A percentile compares a stretch with the other conserved stretches of the same genome.
phyloP scores from a whole-genome alignment of 2,329 filamentous ascomycete genomes.

The Alternaria incomplexa region DNA sequence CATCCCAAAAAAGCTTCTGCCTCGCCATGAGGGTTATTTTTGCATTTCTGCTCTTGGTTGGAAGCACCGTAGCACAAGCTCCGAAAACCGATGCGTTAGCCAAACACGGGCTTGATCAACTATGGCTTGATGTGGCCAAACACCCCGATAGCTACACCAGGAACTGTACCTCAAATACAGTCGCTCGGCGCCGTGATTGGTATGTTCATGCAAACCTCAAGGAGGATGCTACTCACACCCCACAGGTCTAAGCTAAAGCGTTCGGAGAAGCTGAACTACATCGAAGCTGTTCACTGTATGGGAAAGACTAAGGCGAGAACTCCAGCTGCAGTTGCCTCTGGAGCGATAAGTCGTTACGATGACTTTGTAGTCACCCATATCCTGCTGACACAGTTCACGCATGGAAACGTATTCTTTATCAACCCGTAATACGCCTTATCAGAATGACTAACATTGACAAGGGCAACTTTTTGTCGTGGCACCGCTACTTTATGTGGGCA shows the following conservation, averaged over 20 bases:
- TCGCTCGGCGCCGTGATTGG: background rate
- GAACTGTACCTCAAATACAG: background rate
- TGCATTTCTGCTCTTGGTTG: background rate
- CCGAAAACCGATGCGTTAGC: background rate
- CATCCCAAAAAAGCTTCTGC: background rate
- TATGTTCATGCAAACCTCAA: background rate
- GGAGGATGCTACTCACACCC: background rate
- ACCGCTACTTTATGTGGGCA: slow-evolving; percentile 50
- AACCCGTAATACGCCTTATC: background rate
- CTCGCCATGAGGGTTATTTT: background rate
- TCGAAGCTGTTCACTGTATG: slow-evolving; percentile 41
- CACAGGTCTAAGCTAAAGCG: background rate
- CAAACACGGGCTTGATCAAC: background rate
- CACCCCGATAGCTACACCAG: background rate
- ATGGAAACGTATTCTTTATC: slow-evolving; percentile 29
- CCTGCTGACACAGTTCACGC: slow-evolving; percentile 35
- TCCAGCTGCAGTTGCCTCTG: slow-evolving; percentile 28
- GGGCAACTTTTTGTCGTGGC: slow-evolving; percentile 45
- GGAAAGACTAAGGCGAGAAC: slow-evolving; percentile 29
- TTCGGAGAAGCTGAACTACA: slow-evolving; percentile 34
- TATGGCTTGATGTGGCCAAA: background rate
- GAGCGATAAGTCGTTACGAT: slow-evolving; percentile 38
- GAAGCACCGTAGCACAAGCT: background rate
- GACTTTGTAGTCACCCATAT: slow-evolving; percentile 42
- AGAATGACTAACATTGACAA: slow-evolving; percentile 1